Conservation (phyloP, 768 basidiomycete genomes). For the Cyclocybe aegerita region DNA sequence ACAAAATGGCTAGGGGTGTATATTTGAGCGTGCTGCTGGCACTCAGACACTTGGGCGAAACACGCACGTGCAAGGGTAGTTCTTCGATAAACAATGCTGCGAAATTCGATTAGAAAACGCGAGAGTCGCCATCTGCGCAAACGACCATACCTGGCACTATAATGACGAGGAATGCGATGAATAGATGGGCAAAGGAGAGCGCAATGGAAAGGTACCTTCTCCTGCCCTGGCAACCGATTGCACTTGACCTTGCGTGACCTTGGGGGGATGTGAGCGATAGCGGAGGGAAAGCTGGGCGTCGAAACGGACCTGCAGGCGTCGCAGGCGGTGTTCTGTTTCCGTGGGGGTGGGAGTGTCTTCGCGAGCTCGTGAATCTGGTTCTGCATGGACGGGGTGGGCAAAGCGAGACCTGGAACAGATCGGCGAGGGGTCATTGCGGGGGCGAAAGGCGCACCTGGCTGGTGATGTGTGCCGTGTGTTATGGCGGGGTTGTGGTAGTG, state of each 20-base stretch:
- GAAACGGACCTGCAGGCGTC: conserved; percentile 78
- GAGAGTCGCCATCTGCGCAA: conserved; percentile 4
- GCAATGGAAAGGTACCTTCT: conserved; percentile 53
- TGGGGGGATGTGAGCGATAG: conserved; percentile 16
- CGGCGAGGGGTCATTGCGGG: conserved; percentile 12
- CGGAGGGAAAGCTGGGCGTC: conserved; percentile 1
- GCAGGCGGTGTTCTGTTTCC: conserved; percentile 92
- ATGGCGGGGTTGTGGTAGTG: conserved; percentile 15
- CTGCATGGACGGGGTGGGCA: conserved; percentile 69
- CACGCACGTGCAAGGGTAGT: conserved; percentile 89
- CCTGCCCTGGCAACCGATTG: conserved; percentile 76
- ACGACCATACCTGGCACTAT: conserved; percentile 63
- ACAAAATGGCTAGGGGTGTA: conserved; percentile 59
- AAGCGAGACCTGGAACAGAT: conserved; percentile 48
- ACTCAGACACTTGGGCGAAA: conserved; percentile 4
- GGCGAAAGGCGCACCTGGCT: conserved; percentile 30
- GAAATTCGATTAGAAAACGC: conserved; percentile 13
- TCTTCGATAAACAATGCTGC: conserved; percentile 85
- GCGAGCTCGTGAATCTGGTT: conserved; percentile 82
- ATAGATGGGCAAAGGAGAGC: conserved; percentile 5
- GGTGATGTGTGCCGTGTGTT: conserved; percentile 21
- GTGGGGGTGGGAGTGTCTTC: conserved; percentile 77
- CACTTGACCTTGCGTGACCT: conserved; percentile 91
- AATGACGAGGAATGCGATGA: conserved; percentile 3
- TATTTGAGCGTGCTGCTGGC: no score